Base-by-base conservation (phyloP, 2,329 filamentous ascomycete species). In the Venturia nashicola region DNA sequence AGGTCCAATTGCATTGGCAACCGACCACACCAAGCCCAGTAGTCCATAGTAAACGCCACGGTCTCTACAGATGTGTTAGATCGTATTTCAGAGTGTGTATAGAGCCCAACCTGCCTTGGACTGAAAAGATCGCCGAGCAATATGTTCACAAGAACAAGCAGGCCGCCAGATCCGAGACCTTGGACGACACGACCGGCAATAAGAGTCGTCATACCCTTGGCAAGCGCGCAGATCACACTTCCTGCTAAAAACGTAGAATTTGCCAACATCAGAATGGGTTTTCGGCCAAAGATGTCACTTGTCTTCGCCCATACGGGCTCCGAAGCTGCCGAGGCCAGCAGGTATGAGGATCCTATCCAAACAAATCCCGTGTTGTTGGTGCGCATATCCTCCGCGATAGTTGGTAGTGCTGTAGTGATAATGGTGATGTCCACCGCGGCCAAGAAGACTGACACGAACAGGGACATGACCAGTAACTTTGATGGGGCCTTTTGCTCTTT, bases 1-100 rank as follows among this genome's bases (percentile, higher is more conserved):
- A 0, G 87, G 87, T 0, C 87, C 87, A n/a, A 88, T 74, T 0
- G 82, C 82, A 43, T 80, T 82, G 3, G 87, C 86, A 27, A 87
- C 72, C 14, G 85, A 85, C 87, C 87, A 86, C 0, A 89, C 83
- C 62, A 86, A 79, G 5, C 85, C 85, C 63, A 88, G 82, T 59
- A 89, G 74, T 0, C 86, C 86, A 69, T 84, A 85, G 70, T 84
- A 87, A 64, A 83, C 79, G 20, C 83, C 81, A 55, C 85, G 79
- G 40, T 79, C 74, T 68, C 79, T 78, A 60, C 20, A 14, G 23
- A 5, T 11, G 11, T 18, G 44, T 62, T 43, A 39, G 20, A n/a
- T n/a, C 1, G 23, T 54, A 12, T 2, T 11, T 20, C 9, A 11
- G 36, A 39, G 5, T 12, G 11, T 23, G 40, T 5, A 27, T 57